A percentile compares a stretch with the other conserved stretches of the same genome.
Evolutionary conservation across 495 filamentous ascomycete species (phyloP).

Genomic region (Letharia lupina): DNA sequence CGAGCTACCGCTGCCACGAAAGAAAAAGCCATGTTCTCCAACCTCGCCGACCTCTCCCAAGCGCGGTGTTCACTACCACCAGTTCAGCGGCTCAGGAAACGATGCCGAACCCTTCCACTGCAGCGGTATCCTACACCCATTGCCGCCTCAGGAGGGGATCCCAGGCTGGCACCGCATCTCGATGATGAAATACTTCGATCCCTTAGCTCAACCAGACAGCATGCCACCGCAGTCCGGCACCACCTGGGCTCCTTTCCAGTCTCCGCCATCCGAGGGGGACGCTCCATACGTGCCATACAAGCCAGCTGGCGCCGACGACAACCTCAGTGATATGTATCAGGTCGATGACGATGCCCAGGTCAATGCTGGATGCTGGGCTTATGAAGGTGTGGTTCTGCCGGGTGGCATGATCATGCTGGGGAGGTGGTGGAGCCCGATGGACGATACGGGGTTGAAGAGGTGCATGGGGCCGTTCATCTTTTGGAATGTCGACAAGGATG

Average conservation of each 20-base stretch:
- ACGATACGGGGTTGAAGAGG: conserved; percentile 21
- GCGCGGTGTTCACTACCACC: conserved; percentile 18
- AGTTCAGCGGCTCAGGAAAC: conserved; percentile 18
- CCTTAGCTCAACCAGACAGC: not conserved
- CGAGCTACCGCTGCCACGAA: not conserved
- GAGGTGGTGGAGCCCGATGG: conserved; percentile 35
- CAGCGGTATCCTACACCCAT: conserved; percentile 20
- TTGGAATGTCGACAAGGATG: conserved; percentile 38
- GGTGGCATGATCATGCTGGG: conserved; percentile 42
- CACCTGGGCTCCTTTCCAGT: not conserved
- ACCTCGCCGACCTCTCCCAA: conserved; percentile 2
- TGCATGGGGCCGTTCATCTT: conserved; percentile 46
- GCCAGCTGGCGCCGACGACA: not conserved
- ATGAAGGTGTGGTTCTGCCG: conserved; percentile 45
- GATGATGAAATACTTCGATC: conserved; percentile 31
- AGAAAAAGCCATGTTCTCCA: not conserved
- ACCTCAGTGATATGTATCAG: not conserved
- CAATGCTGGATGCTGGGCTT: conserved; percentile 29
- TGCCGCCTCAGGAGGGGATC: conserved; percentile 29
- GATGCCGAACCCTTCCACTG: conserved; percentile 20
- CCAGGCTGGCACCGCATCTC: conserved; percentile 39
- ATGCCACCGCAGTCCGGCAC: conserved; percentile 2
- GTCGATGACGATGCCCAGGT: conserved; percentile 14
- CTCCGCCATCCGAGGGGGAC: not conserved
- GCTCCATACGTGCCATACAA: not conserved